Conservation (phyloP, 495 filamentous ascomycete species). For the Beverwykella pulmonaria region DNA sequence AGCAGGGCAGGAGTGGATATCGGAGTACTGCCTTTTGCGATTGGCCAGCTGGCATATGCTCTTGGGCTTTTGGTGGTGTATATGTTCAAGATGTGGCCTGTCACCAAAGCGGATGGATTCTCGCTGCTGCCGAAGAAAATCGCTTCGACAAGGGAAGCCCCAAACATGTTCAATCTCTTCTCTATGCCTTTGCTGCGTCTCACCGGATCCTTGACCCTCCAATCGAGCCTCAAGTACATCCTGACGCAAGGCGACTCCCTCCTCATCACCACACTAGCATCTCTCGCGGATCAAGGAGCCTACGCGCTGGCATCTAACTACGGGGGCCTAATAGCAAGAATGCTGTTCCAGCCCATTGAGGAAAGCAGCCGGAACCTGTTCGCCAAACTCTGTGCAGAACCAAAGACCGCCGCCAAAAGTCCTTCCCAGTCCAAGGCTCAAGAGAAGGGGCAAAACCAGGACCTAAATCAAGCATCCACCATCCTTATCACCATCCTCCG, state of each 20-base stretch:
- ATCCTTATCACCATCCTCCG: constrained; percentile 59
- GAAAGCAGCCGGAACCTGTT: constrained; percentile 88
- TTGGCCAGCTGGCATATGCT: constrained; percentile 83
- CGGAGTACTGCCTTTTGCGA: constrained; percentile 84
- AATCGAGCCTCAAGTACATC: constrained; percentile 85
- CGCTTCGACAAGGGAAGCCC: constrained; percentile 8
- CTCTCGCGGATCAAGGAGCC: constrained; percentile 80
- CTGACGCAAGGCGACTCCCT: constrained; percentile 93
- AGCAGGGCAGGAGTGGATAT: constrained; percentile 52
- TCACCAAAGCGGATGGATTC: constrained; percentile 35
- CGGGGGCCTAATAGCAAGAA: constrained; percentile 83
- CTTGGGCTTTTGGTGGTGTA: constrained; percentile 69
- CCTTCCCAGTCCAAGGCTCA: background rate
- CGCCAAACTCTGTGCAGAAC: constrained; percentile 60
- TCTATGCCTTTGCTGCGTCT: constrained; percentile 67
- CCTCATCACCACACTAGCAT: constrained; percentile 74
- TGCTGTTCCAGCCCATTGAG: constrained; percentile 93
- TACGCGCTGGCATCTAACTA: constrained; percentile 95
- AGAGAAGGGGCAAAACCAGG: constrained; percentile 11
- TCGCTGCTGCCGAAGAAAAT: constrained; percentile 46
- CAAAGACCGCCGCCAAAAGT: background rate
- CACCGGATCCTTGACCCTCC: constrained; percentile 77
- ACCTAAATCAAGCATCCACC: constrained; percentile 45
- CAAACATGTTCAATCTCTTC: constrained; percentile 52
- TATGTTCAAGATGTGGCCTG: constrained; percentile 32